These are phyloP conservation scores for Melastoma malabathricum DNA, from an alignment of 345 rosid species.

Conservation along the genomic window DNA sequence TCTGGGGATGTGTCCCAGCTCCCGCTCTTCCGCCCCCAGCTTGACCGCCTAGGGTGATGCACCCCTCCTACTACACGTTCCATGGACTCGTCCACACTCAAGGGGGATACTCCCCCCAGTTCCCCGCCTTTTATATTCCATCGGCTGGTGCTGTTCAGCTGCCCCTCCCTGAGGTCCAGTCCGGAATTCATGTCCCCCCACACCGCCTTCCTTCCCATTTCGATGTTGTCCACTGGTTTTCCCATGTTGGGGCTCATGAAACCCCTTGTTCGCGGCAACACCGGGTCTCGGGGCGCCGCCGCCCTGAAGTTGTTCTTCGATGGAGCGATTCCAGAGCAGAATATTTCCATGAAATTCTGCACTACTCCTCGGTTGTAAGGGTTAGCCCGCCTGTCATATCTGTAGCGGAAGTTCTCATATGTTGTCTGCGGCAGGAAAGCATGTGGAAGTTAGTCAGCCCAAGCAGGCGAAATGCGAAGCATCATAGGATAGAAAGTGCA, in stretches of 20 bases:
- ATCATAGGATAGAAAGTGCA: background rate
- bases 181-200: slow-evolving; percentile 72
- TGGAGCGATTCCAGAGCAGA: slow-evolving; percentile 47
- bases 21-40: slow-evolving; percentile 72
- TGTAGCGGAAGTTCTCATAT: slow-evolving; percentile 85
- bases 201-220: slow-evolving; percentile 91
- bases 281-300: slow-evolving; percentile 58
- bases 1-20: slow-evolving; percentile 81
- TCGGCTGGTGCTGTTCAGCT: slow-evolving; percentile 40
- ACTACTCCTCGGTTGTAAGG: slow-evolving; percentile 68
- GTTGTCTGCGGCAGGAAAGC: slow-evolving; percentile 49
- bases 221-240: slow-evolving; percentile 75
- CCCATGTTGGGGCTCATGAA: slow-evolving; percentile 98
- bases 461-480: too few species aligned
- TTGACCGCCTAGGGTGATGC: slow-evolving; percentile 60
- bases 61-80: slow-evolving; percentile 32
- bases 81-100: slow-evolving; percentile 44
- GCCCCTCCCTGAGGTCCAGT: slow-evolving; percentile 51
- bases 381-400: slow-evolving; percentile 72
- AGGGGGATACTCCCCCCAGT: slow-evolving; percentile 54
- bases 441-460: background rate
- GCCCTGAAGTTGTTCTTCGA: slow-evolving; percentile 81
- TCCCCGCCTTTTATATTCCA: slow-evolving; percentile 73
- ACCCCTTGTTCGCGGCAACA: slow-evolving; percentile 51
- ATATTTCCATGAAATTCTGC: slow-evolving; percentile 61